Percentiles rank a stretch among this genome's conserved stretches.
Conservation (phyloP, 352 stramenopile genomes). For the Pythium volutum region DNA sequence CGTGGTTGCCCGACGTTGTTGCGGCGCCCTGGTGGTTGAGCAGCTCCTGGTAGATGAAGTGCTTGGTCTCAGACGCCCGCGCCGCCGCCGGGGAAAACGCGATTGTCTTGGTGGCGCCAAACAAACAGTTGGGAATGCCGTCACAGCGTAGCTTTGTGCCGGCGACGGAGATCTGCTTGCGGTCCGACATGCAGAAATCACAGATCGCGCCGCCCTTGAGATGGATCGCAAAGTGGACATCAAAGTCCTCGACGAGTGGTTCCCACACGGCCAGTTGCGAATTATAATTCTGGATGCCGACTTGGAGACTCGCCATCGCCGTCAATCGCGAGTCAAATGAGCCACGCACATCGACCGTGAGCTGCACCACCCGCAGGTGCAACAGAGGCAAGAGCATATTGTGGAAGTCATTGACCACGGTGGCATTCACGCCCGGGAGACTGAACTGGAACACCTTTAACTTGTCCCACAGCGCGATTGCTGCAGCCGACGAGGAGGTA, state of each 20-base stretch:
- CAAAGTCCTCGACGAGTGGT: slow-evolving; percentile 80
- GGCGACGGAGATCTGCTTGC: slow-evolving; percentile 54
- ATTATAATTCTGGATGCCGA: slow-evolving; percentile 83
- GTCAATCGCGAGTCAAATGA: slow-evolving; percentile 62
- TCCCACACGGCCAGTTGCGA: slow-evolving; percentile 86
- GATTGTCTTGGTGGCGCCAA: slow-evolving; percentile 57
- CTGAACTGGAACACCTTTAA: slow-evolving; percentile 78
- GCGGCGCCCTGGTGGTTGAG: slow-evolving; percentile 24
- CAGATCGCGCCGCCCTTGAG: slow-evolving; percentile 65
- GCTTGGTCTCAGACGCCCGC: slow-evolving; percentile 73
- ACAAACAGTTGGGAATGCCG: slow-evolving; percentile 70
- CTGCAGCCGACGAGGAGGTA: slow-evolving; percentile 16
- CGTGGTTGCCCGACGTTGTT: slow-evolving; percentile 24
- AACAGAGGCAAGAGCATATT: slow-evolving; percentile 84
- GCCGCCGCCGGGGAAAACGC: slow-evolving; percentile 63
- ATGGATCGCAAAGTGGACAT: slow-evolving; percentile 74
- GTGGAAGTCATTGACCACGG: slow-evolving; percentile 85
- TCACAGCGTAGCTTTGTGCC: slow-evolving; percentile 57
- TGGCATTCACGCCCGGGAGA: slow-evolving; percentile 73
- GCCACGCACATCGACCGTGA: slow-evolving; percentile 67
- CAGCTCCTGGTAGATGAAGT: slow-evolving; percentile 83
- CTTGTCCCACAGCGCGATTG: slow-evolving; percentile 36
- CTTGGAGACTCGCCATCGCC: slow-evolving; percentile 53
- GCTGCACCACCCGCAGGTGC: slow-evolving; percentile 64
- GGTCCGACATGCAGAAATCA: slow-evolving; percentile 77